Conservation (phyloP, 257 asterid genomes). For the Solanum ahanhuiri region DNA sequence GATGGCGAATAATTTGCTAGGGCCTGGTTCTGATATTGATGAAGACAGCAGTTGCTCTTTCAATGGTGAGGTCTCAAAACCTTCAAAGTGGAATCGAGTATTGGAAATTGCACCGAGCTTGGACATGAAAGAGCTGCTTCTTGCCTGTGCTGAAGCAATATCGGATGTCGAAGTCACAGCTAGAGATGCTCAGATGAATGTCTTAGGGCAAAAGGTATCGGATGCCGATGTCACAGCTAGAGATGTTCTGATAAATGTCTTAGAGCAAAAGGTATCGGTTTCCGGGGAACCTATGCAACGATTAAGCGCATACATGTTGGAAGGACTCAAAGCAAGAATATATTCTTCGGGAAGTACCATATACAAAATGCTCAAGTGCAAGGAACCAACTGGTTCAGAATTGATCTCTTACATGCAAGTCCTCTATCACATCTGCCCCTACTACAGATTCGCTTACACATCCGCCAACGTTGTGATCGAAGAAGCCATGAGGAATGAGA, state of each 20-base stretch:
- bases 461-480: constrained; percentile 62
- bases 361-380: constrained; percentile 79
- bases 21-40: constrained; percentile 66
- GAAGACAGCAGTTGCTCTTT: constrained; percentile 47
- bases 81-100: constrained; percentile 42
- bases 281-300: constrained; percentile 90
- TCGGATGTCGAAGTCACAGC: constrained; percentile 51
- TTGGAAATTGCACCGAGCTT: constrained; percentile 62
- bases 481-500: constrained; percentile 71
- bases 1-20: constrained; percentile 54
- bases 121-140: constrained; percentile 65
- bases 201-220: constrained; percentile 60
- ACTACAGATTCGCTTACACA: constrained; percentile 78
- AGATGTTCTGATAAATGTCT: constrained; percentile 50
- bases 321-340: constrained; percentile 80
- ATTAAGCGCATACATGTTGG: constrained; percentile 81
- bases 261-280: constrained; percentile 69
- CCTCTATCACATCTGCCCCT: constrained; percentile 68
- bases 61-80: constrained; percentile 24
- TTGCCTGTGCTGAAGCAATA: constrained; percentile 63
- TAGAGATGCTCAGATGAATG: constrained; percentile 58
- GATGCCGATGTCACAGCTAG: constrained; percentile 44
- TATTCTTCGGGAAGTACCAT: constrained; percentile 82
- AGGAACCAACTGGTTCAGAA: constrained; percentile 76
- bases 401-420: constrained; percentile 77